A percentile compares a stretch with the other conserved stretches of the same genome.
Evolutionary conservation across 768 basidiomycete species (phyloP).

Genomic region (Mycena albidolilacea): DNA sequence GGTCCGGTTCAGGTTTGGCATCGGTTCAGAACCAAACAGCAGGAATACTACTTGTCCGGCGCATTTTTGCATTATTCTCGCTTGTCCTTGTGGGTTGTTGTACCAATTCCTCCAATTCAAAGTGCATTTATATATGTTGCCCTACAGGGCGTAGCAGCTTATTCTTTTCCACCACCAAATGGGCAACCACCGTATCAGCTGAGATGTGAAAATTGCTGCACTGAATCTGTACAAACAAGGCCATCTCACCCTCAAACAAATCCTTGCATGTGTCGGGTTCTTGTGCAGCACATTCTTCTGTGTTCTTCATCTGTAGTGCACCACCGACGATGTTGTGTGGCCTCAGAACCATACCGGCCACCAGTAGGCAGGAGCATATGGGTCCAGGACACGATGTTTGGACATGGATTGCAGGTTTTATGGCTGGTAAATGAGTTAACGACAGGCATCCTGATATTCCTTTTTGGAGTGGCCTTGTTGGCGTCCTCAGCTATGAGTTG

Average conservation of each 20-base stretch:
- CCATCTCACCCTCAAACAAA: slow-evolving; percentile 40
- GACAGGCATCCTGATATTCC: slow-evolving; percentile 70
- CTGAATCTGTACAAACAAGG: slow-evolving; percentile 42
- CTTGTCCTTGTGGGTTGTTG: no score
- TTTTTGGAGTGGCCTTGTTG: slow-evolving; percentile 87
- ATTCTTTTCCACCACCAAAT: no score
- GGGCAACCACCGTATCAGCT: no score
- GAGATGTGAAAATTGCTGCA: no score
- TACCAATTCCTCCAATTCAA: no score
- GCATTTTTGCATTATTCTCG: no score
- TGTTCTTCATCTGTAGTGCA: slow-evolving; percentile 43
- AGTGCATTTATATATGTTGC: no score
- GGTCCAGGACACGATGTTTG: slow-evolving; percentile 69
- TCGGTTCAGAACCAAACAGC: no score
- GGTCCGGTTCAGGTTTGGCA: no score
- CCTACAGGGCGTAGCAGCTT: no score
- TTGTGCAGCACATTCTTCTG: slow-evolving; percentile 43
- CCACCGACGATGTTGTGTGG: slow-evolving; percentile 47
- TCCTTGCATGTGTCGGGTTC: slow-evolving; percentile 44
- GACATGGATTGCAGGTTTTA: slow-evolving; percentile 83
- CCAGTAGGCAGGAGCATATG: slow-evolving; percentile 56
- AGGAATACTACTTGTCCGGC: no score
- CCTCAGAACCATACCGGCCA: not conserved
- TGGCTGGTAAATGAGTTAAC: slow-evolving; percentile 65
- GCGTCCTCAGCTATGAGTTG: slow-evolving; percentile 87